Conservation (phyloP, 2,329 filamentous ascomycete species). For the Chaetomium globosum region DNA sequence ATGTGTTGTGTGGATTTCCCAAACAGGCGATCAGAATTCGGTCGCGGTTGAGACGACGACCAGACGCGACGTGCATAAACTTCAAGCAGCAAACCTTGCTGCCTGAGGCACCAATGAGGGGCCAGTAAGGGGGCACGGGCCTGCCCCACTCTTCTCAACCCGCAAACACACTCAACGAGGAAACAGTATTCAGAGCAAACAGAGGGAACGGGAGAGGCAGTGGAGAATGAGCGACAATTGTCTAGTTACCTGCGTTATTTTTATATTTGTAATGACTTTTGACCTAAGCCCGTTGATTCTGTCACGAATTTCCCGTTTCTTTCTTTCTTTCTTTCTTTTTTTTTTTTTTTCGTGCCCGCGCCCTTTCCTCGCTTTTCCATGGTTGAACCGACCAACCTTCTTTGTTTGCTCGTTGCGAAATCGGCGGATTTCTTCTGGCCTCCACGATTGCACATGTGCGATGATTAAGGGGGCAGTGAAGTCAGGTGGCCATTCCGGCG, state of each 20-base stretch:
- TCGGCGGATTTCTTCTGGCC: conserved; percentile 1
- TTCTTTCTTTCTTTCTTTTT: too few relatives aligned
- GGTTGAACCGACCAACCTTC: not conserved
- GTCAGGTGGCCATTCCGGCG: conserved; percentile 3
- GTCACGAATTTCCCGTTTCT: not conserved
- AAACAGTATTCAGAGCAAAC: not conserved
- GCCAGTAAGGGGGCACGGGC: not conserved
- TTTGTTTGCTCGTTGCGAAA: conserved; percentile 15
- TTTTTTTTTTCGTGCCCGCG: not conserved
- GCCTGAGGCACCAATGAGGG: conserved; percentile 10
- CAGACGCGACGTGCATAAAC: conserved; percentile 1
- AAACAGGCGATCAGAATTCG: conserved; percentile 16
- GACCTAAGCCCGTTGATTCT: not conserved
- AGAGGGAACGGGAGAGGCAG: not conserved
- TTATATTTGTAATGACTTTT: not conserved
- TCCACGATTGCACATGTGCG: conserved; percentile 7
- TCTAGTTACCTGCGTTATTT: not conserved
- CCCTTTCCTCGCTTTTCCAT: not conserved
- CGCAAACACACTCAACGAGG: conserved; percentile 5
- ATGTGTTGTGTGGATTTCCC: conserved; percentile 28
- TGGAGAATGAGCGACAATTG: not conserved
- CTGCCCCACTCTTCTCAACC: conserved; percentile 16
- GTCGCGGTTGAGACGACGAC: conserved; percentile 16
- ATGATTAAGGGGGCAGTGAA: conserved; percentile 8
- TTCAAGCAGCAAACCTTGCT: not conserved